Evolutionary conservation across 495 filamentous ascomycete species (phyloP).

Genomic region (Aspergillus sclerotiicarbonarius): DNA sequence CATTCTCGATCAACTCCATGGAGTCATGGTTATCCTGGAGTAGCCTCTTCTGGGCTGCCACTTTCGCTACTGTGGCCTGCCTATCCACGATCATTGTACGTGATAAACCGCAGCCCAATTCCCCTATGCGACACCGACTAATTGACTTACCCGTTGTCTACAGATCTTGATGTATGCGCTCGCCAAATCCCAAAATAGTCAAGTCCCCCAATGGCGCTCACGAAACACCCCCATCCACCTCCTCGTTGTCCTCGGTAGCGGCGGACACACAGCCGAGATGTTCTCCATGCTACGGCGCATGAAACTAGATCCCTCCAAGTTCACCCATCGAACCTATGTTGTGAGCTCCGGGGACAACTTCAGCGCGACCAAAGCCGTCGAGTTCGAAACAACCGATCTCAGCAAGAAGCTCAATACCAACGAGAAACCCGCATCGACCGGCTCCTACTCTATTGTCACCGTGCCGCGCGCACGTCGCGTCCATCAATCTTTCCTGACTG

Average conservation of each 20-base stretch:
- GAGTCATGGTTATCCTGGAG: neutral
- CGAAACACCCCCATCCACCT: slow-evolving; percentile 56
- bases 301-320: slow-evolving; percentile 43
- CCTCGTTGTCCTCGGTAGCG: slow-evolving; percentile 82
- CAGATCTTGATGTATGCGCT: slow-evolving; percentile 30
- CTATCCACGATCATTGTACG: slow-evolving; percentile 22
- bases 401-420: slow-evolving; percentile 15
- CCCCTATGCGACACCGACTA: neutral
- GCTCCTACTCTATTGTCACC: slow-evolving; percentile 53
- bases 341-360: slow-evolving; percentile 74
- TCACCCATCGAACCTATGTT: slow-evolving; percentile 76
- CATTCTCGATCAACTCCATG: neutral
- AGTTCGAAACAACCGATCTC: slow-evolving; percentile 53
- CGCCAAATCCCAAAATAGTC: slow-evolving; percentile 32
- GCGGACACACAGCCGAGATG: slow-evolving; percentile 95
- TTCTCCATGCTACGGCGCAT: slow-evolving; percentile 66
- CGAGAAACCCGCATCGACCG: neutral
- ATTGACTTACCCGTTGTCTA: neutral
- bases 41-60: slow-evolving; percentile 8
- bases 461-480: slow-evolving; percentile 72
- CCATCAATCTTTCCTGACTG: slow-evolving; percentile 71
- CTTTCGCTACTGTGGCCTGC: slow-evolving; percentile 7
- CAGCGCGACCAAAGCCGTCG: slow-evolving; percentile 62
- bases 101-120: neutral
- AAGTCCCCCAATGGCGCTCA: slow-evolving; percentile 31